Percentiles rank a stretch among this genome's conserved stretches.
Evolutionary conservation across 768 basidiomycete species (phyloP).

Genomic region (Cubamyces sp.): DNA sequence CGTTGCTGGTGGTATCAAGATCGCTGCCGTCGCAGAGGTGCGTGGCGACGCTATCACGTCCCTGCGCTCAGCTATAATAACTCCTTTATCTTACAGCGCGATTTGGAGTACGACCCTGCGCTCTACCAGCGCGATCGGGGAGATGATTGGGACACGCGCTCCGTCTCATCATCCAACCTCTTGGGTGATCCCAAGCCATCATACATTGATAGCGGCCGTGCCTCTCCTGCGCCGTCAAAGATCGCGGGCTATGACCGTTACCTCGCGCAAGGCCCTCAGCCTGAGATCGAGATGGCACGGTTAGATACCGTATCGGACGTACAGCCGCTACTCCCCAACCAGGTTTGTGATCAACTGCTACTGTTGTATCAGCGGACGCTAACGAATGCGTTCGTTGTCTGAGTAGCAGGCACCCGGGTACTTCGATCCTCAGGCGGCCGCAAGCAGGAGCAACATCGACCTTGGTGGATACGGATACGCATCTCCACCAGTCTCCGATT

Average conservation of each 20-base stretch:
- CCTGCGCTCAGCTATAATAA: background rate
- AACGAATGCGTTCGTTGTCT: background rate
- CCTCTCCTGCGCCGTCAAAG: conserved; percentile 44
- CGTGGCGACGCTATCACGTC: conserved; percentile 11
- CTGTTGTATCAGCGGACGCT: background rate
- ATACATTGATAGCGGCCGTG: conserved; percentile 43
- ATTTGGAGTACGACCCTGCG: conserved; percentile 82
- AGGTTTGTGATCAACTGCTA: conserved; percentile 3
- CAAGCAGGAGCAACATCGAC: conserved; percentile 28
- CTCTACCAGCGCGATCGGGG: conserved; percentile 81
- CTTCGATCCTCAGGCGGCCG: conserved; percentile 27
- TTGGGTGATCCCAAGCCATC: conserved; percentile 48
- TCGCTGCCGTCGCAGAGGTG: conserved; percentile 81
- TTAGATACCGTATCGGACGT: conserved; percentile 52
- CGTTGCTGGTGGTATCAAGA: conserved; percentile 77
- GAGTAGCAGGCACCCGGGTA: conserved; percentile 27
- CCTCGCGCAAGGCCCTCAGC: conserved; percentile 51
- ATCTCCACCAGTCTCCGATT: conserved; percentile 41
- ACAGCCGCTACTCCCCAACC: conserved; percentile 55
- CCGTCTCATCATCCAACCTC: conserved; percentile 63
- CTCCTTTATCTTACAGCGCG: conserved; percentile 43
- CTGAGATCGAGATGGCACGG: conserved; percentile 57
- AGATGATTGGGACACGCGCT: conserved; percentile 89
- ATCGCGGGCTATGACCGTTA: conserved; percentile 58
- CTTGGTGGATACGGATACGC: conserved; percentile 32